Conservation (phyloP, 1,284 basidiomycete species). For the Erythrobasidium hasegawianum region DNA sequence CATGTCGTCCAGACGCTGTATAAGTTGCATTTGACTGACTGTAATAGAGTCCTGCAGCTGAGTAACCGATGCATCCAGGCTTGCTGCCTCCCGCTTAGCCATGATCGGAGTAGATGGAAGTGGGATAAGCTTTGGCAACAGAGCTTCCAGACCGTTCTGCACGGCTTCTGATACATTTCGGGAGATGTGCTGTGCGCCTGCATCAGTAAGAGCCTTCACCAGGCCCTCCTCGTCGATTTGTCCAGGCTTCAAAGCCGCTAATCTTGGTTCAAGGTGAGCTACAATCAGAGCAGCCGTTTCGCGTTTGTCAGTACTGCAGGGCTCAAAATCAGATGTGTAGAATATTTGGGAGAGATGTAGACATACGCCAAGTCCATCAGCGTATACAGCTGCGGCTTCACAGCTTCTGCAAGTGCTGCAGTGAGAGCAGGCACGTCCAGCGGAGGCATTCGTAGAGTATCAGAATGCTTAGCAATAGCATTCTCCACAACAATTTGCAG, state of each 20-base stretch:
- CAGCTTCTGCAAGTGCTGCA: neutral
- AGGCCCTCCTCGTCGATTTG: neutral
- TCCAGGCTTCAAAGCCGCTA: neutral
- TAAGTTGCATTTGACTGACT: neutral
- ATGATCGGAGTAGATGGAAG: neutral
- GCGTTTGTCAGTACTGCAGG: neutral
- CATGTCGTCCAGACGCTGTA: neutral
- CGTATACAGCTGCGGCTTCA: neutral
- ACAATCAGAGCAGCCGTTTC: neutral
- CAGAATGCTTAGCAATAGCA: neutral
- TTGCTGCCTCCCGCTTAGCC: neutral
- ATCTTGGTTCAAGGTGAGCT: neutral
- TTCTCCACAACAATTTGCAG: neutral
- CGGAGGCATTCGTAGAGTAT: neutral
- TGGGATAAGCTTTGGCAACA: neutral
- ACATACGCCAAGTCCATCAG: no score
- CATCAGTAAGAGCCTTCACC: no score
- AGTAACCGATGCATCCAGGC: neutral
- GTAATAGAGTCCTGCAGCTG: neutral
- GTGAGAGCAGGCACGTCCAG: neutral
- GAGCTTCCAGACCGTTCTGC: neutral
- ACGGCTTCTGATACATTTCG: neutral
- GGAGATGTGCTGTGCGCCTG: no score
- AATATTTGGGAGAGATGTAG: no score
- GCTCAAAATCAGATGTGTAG: no score